Evolutionary conservation across 345 rosid genomes (phyloP), one percentile per base, ranked within the genome.

Genomic region (Sisymbrium altissimum): DNA sequence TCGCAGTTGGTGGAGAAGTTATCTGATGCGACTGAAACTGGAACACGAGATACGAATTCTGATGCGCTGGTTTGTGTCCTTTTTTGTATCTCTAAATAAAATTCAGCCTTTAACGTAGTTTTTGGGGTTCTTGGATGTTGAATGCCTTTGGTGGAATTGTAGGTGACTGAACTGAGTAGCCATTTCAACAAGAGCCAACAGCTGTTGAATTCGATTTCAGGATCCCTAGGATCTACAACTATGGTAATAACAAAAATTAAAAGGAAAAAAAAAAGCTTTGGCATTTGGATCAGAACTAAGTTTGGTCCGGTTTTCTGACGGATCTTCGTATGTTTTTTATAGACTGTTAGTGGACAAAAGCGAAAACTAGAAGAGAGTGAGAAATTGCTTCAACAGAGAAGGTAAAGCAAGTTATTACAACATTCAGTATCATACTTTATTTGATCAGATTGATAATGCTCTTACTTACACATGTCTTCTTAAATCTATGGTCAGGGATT

Each of bases 151-250:
- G 45, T 30, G 8, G 53, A 11, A n/a, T 3, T 40, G 33, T 23
- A 75, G 94, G 84, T 93, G 44, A 77, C 38, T 50, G 98, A 93
- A 71, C 77, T 93, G 83, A 89, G 76, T 78, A 83, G 21, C 64
- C 93, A 91, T 60, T 93, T 93, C 67, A 96, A 93, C 64, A 91
- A 91, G 83, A 89, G 98, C 73, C 98, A 91, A 79, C 92, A 89
- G 82, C 84, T 93, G 38, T 70, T 93, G 73, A 89, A 88, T 70
- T 91, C 96, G 4, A 91, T 93, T 57, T 82, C 91, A 13, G 84
- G 84, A 59, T 87, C 98, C 3, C 64, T 91, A 6, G 85, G 72
- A 75, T 65, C 87, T 7, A 89, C 88, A 73, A 73, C 88, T 27
- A 83, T 89, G 98, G 97, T 90, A 86, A 68, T 1, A 0, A 59